Percentiles rank a stretch among this genome's conserved stretches.
Conservation (phyloP, 2,329 filamentous ascomycete species). For the Botrytis tulipae region DNA sequence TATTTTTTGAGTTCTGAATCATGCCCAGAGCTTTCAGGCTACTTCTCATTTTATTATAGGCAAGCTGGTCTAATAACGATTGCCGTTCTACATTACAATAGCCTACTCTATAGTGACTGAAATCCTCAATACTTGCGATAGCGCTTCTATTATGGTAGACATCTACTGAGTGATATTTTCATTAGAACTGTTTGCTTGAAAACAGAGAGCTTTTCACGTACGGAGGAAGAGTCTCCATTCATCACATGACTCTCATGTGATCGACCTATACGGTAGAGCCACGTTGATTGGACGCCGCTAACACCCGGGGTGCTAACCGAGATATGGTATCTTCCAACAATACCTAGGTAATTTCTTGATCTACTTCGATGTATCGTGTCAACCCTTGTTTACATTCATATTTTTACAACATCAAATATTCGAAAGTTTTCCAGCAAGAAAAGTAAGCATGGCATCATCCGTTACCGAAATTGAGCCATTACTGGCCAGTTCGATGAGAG, state of each 20-base stretch:
- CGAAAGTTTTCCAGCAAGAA: neutral
- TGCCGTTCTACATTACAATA: no score
- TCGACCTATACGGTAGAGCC: neutral
- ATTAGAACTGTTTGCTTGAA: neutral
- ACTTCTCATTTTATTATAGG: no score
- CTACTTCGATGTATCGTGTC: neutral
- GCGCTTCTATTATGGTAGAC: neutral
- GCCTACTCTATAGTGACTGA: no score
- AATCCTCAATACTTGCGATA: no score
- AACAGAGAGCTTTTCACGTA: neutral
- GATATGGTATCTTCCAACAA: neutral
- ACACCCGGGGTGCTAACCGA: neutral
- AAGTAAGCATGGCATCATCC: neutral
- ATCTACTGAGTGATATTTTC: neutral
- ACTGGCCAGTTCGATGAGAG: conserved; percentile 12
- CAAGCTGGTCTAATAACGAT: no score
- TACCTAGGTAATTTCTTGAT: neutral
- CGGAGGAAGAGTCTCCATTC: no score
- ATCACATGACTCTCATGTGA: neutral
- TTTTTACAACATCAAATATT: neutral
- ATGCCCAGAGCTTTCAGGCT: no score
- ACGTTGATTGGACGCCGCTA: neutral
- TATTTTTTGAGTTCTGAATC: no score
- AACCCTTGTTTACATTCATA: neutral
- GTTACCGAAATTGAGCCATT: neutral